Base-by-base conservation (phyloP, 2,329 filamentous ascomycete species). In the Tricladium varicosporioides region DNA sequence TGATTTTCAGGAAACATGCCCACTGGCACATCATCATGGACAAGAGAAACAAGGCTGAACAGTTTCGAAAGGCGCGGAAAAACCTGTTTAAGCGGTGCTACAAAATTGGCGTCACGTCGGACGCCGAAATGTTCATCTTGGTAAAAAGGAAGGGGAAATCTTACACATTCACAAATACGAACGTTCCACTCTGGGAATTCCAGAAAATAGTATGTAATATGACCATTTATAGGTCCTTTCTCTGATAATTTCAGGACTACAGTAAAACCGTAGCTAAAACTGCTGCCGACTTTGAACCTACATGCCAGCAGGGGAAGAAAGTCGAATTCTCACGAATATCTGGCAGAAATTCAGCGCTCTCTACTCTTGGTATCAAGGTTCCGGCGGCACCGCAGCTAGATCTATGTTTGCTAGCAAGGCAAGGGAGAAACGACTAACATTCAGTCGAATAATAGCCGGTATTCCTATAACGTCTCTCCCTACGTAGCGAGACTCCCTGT, bases 31-130 rank as follows among this genome's bases (percentile, higher is more conserved):
- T 42, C n/a, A 48, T 48, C n/a, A 54, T 54, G 19, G 27, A 53
- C 8, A 53, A 46, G 43, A 53, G 42, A 40, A 19, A 5, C 14
- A 56, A 50, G 45, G 47, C 44, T 2, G 53, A 61, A 44, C 33
- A 53, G 42, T 54, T 61, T 56, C 49, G 53, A n/a, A 61, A 58
- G 49, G n/a, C 43, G 47, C 58, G 47, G 36, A 59, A 59, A 27
- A 61, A 59, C 42, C 53, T 50, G 32, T 59, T 61, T 22, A 48
- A 56, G 27, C 44, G 47, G n/a, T 48, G 32, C 18, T 27, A 50
- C 45, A 45, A 58, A 18, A 53, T 59, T 46, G 15, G 52, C 15
- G 18, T 42, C 5, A 31, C 19, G 13, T 59, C n/a, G 16, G 19
- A 58, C 16, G 46, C 33, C 11, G 48, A 61, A 32, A 46, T 61